Conservation (phyloP, 805 yeast genomes). For the Pichia scutulata region DNA sequence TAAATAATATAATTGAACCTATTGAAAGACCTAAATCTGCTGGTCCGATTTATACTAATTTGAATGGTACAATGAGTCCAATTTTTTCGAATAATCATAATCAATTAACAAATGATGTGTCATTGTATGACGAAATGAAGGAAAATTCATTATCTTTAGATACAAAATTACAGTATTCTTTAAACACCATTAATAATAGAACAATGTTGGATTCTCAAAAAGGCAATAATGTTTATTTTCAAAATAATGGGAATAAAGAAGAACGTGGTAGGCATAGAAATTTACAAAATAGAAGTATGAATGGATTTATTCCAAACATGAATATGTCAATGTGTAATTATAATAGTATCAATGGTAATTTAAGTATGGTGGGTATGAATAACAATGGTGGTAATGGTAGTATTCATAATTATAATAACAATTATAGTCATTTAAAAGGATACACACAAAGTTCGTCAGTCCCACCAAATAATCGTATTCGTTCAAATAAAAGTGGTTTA, state of each 20-base stretch:
- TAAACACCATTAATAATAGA: constrained; percentile 23
- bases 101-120: neutral
- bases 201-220: constrained; percentile 18
- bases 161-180: constrained; percentile 23
- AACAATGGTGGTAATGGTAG: neutral
- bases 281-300: constrained; percentile 8
- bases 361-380: neutral
- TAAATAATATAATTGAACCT: constrained; percentile 11
- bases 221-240: neutral
- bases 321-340: neutral
- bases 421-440: neutral
- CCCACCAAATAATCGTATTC: constrained; percentile 12
- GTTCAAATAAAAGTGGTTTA: neutral
- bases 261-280: constrained; percentile 10
- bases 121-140: neutral
- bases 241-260: constrained; percentile 2
- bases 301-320: neutral
- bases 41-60: constrained; percentile 28
- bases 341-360: neutral
- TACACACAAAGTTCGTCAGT: constrained; percentile 7
- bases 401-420: neutral
- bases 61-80: constrained; percentile 2
- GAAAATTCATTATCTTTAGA: neutral
- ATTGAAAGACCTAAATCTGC: constrained; percentile 38
- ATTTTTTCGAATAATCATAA: neutral